Conservation (phyloP, 1,284 basidiomycete species). For the Microbotryum saponariae region DNA sequence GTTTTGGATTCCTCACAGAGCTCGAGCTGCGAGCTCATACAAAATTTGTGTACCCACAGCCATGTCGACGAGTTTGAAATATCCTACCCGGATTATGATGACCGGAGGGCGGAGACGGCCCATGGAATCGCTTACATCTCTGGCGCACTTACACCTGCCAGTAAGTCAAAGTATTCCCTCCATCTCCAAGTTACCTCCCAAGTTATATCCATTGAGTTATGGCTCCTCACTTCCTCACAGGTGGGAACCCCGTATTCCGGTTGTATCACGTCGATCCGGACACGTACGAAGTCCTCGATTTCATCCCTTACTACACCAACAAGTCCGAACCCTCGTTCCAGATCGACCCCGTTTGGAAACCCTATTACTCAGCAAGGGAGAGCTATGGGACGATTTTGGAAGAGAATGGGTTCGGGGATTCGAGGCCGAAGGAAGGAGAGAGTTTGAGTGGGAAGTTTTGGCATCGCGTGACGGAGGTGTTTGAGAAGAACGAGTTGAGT, state of each 20-base stretch:
- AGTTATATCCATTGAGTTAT: neutral
- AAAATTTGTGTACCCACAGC: neutral
- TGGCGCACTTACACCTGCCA: conserved; percentile 53
- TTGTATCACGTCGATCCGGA: conserved; percentile 52
- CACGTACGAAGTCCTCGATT: conserved; percentile 52
- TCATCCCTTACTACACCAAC: conserved; percentile 42
- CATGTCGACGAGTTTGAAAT: conserved; percentile 52
- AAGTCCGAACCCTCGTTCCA: conserved; percentile 26
- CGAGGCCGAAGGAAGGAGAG: conserved; percentile 14
- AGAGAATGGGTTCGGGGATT: neutral
- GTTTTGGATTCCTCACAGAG: neutral
- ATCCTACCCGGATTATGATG: conserved; percentile 50
- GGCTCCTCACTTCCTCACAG: neutral
- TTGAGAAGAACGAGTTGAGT: conserved; percentile 48
- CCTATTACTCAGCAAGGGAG: conserved; percentile 53
- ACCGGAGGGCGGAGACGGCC: conserved; percentile 48
- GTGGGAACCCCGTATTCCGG: conserved; percentile 49
- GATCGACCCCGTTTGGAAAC: conserved; percentile 48
- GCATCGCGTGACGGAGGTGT: conserved; percentile 55
- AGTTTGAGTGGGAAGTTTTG: conserved; percentile 51
- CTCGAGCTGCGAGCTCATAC: neutral
- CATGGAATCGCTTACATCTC: conserved; percentile 49
- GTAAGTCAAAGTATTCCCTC: conserved; percentile 36
- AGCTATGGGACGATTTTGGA: conserved; percentile 38
- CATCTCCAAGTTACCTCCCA: too few species aligned